A percentile compares a stretch with the other conserved stretches of the same genome.
These are phyloP conservation scores for Bryopsis sp. DNA, from an alignment of 139 green algal species.

Conservation along the genomic window DNA sequence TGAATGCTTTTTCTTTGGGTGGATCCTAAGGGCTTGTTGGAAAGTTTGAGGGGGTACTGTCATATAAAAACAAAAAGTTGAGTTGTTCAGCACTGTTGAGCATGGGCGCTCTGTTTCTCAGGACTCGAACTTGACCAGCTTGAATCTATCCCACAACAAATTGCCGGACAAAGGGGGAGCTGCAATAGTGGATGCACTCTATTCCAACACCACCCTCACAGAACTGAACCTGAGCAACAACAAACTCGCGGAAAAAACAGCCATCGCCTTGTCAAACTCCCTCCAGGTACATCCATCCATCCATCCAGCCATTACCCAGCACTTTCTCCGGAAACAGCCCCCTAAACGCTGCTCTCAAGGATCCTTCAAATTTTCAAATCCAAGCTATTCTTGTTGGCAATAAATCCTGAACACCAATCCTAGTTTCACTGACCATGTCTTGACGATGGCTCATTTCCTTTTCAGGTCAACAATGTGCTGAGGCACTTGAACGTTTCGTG, in stretches of 20 bases:
- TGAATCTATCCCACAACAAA: slow-evolving; percentile 34
- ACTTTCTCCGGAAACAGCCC: background rate
- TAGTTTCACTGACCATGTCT: background rate
- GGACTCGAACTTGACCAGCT: background rate
- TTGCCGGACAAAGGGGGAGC: slow-evolving; percentile 30
- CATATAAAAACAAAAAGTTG: no score
- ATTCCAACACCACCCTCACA: slow-evolving; percentile 34
- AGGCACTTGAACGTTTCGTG: slow-evolving; percentile 36
- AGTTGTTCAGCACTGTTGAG: background rate
- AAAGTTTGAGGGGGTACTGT: background rate
- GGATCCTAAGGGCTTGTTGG: background rate
- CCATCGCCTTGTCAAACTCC: slow-evolving; percentile 22
- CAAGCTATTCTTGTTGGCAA: background rate
- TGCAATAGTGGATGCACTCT: slow-evolving; percentile 24
- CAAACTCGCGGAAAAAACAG: slow-evolving; percentile 34
- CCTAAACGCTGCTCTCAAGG: no score
- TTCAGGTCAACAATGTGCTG: slow-evolving; percentile 30
- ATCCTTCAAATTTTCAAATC: no score
- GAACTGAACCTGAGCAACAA: slow-evolving; percentile 39
- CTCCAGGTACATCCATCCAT: slow-evolving; percentile 20
- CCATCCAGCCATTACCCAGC: no score
- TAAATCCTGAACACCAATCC: background rate
- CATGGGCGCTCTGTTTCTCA: background rate
- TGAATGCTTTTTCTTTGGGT: background rate
- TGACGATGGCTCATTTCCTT: background rate